A percentile compares a stretch with the other conserved stretches of the same genome.
Conservation (phyloP, 805 yeast genomes). For the Metschnikowia anglica region DNA sequence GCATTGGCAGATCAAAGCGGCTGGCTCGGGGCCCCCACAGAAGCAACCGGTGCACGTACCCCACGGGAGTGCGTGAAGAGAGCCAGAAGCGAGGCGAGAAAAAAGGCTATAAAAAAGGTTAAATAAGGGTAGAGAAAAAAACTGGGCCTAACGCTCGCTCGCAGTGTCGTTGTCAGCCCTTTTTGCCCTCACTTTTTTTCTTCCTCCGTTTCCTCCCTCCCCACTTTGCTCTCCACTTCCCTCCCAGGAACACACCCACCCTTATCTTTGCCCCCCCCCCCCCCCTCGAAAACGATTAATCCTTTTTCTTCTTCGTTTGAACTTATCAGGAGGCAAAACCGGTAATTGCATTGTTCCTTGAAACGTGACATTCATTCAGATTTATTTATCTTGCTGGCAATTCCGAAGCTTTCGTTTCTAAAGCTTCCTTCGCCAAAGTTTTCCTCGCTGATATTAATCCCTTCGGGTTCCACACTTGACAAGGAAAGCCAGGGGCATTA, state of each 20-base stretch:
- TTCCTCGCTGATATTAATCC: no score
- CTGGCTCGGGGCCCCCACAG: conserved; percentile 4
- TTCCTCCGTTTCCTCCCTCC: conserved; percentile 1
- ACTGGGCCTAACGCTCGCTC: conserved; percentile 9
- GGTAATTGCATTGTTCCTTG: conserved; percentile 1
- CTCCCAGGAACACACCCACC: conserved; percentile 6
- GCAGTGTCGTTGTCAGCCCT: neutral
- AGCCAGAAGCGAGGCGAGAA: neutral
- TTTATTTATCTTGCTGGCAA: neutral
- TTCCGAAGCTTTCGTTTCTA: neutral
- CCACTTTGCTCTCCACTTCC: conserved; percentile 11
- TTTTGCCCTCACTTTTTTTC: conserved; percentile 11
- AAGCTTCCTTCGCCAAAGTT: neutral
- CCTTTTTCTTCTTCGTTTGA: conserved; percentile 1
- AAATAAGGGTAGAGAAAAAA: neutral
- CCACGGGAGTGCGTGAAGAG: conserved; percentile 5
- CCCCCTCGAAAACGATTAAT: conserved; percentile 3
- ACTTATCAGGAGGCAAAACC: conserved; percentile 1
- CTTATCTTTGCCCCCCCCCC: conserved; percentile 6
- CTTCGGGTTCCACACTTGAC: no score
- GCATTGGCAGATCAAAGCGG: no score
- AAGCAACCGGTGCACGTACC: conserved; percentile 6
- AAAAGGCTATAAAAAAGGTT: conserved; percentile 1
- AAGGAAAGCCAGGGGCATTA: no score
- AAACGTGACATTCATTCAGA: conserved; percentile 8